Conservation (phyloP, 148 eudicot species). For the Polygonum maritimum region DNA sequence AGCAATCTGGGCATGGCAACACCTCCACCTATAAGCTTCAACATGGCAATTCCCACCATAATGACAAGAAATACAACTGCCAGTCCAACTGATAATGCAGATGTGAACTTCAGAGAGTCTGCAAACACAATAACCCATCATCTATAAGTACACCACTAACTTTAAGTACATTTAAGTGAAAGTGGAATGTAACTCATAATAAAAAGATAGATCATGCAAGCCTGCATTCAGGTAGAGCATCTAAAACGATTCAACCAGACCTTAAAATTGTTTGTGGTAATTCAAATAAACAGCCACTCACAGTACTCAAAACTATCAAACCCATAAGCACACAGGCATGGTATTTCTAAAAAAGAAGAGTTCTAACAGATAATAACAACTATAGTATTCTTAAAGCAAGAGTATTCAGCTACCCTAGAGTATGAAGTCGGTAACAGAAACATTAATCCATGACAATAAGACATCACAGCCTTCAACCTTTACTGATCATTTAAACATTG, state of each 20-base stretch:
- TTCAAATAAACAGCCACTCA: not conserved
- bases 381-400: not conserved
- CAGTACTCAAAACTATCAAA: not conserved
- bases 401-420: not conserved
- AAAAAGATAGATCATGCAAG: not conserved
- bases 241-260: not conserved
- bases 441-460: not conserved
- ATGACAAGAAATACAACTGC: slow-evolving; percentile 64
- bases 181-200: not conserved
- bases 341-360: not conserved
- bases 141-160: not conserved
- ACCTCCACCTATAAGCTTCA: slow-evolving; percentile 36
- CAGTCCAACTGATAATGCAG: slow-evolving; percentile 57
- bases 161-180: not conserved
- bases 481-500: not conserved
- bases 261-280: not conserved
- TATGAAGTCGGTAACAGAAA: not conserved
- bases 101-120: slow-evolving; percentile 66
- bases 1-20: slow-evolving; percentile 44
- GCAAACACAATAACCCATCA: slow-evolving; percentile 15
- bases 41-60: slow-evolving; percentile 39
- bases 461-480: too few relatives aligned
- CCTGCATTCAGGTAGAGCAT: not conserved
- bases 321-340: not conserved
- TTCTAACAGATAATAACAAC: not conserved